Evolutionary conservation across 768 basidiomycete species (phyloP).

Genomic region (Gautieria morchelliformis): DNA sequence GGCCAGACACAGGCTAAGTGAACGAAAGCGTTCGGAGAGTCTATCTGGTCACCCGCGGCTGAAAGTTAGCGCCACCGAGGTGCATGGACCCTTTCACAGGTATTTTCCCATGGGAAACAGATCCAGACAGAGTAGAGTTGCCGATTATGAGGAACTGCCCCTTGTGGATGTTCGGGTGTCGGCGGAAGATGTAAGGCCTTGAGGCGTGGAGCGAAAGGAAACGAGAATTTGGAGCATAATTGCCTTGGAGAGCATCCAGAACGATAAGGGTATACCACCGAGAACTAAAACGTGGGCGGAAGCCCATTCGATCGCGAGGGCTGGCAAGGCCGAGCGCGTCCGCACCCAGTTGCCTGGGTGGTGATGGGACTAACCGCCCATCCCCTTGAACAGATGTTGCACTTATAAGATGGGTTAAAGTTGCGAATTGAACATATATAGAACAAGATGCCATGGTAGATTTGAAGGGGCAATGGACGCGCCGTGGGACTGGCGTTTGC

Average conservation of each 20-base stretch:
- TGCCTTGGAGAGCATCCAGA: constrained; percentile 4
- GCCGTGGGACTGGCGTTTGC: not conserved
- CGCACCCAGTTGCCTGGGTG: not conserved
- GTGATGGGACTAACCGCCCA: not conserved
- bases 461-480: not conserved
- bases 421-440: not conserved
- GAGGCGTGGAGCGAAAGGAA: constrained; percentile 9
- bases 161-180: constrained; percentile 7
- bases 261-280: not conserved
- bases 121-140: constrained; percentile 1
- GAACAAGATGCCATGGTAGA: not conserved
- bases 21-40: not conserved
- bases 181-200: constrained; percentile 6
- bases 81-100: not conserved
- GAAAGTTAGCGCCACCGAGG: not conserved
- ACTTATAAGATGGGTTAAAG: not conserved
- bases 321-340: not conserved
- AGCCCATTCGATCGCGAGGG: not conserved
- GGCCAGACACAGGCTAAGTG: not conserved
- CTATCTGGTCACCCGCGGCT: not conserved
- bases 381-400: not conserved
- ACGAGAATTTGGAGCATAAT: constrained; percentile 4
- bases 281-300: not conserved
- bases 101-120: constrained; percentile 1
- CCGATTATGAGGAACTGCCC: not conserved